Percentiles rank a stretch among this genome's conserved stretches.
Conservation (phyloP, 768 basidiomycete species). For the Wakefieldia striispora region DNA sequence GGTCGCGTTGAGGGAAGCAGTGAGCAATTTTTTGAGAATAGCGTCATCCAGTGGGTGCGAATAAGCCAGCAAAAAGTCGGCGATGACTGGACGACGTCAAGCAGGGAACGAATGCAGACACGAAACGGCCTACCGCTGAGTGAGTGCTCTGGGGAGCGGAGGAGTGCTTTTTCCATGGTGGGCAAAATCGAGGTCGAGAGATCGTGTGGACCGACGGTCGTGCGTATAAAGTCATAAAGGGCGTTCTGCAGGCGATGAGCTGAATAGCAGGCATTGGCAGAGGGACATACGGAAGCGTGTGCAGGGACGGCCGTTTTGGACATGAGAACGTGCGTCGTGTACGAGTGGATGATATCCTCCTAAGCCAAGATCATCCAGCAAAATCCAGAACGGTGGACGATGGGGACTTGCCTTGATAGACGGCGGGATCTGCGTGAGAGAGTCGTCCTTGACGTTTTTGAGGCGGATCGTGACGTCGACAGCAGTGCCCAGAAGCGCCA, state of each 20-base stretch:
- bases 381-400: neutral
- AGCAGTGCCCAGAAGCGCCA: slow-evolving; percentile 63
- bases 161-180: slow-evolving; percentile 72
- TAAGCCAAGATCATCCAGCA: slow-evolving; percentile 24
- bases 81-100: slow-evolving; percentile 41
- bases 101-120: neutral
- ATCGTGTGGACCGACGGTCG: slow-evolving; percentile 49
- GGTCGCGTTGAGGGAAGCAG: slow-evolving; percentile 59
- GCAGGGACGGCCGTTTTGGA: slow-evolving; percentile 59
- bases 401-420: slow-evolving; percentile 43
- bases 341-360: slow-evolving; percentile 59
- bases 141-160: slow-evolving; percentile 79
- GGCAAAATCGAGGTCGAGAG: slow-evolving; percentile 59
- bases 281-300: slow-evolving; percentile 53
- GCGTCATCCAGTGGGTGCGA: slow-evolving; percentile 46
- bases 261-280: neutral
- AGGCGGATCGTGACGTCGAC: slow-evolving; percentile 71
- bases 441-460: slow-evolving; percentile 49
- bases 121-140: slow-evolving; percentile 49
- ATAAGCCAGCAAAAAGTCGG: slow-evolving; percentile 58
- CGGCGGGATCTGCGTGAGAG: slow-evolving; percentile 41
- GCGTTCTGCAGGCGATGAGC: slow-evolving; percentile 38
- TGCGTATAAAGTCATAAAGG: slow-evolving; percentile 59
- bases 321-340: slow-evolving; percentile 60
- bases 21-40: slow-evolving; percentile 52